Evolutionary conservation across 2,329 filamentous ascomycete genomes (phyloP), one percentile per base, ranked within the genome.

Genomic region (Cyphellophora europaea): DNA sequence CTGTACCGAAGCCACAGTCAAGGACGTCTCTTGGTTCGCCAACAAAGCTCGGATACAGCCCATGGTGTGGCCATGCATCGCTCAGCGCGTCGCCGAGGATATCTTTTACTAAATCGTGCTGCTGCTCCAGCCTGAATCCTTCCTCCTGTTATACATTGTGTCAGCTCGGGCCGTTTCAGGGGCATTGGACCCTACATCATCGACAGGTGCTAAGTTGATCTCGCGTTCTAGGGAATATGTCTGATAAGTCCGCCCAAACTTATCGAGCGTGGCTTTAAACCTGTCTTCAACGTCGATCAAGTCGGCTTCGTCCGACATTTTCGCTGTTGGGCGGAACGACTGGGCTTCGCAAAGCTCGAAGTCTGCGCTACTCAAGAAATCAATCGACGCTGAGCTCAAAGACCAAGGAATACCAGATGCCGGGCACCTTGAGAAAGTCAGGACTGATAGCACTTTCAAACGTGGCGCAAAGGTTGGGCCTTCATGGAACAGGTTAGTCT

Each of bases 1-100:
- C 41, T n/a, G 32, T 36, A 10, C 41, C 41, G 35, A 44, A 44
- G 2, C 38, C 41, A 25, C 31, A 38, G 12, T 44, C 41, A 8
- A 44, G 41, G 5, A 44, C 27, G 12, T 18, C 17, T n/a, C 36
- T 30, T 18, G 41, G 38, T 4, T 44, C 35, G 3, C 31, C 27
- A 8, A 41, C 33, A 30, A 41, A 33, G 12, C 28, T 19, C 5
- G 41, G 36, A 21, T 38, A 30, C 23, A 44, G 32, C 14, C 30
- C 15, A 32, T 32, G 30, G 8, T 6, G 8, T 4, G 30, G 30
- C 30, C 30, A 32, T 10, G 17, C 30, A 11, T 32, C 19, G 12
- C 21, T n/a, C n/a, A n/a, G n/a, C n/a, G n/a, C n/a, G n/a, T n/a
- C n/a, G n/a, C n/a, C n/a, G n/a, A 16, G 19, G 15, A 32, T 12